Evolutionary conservation across 139 green algal species (phyloP), one percentile per base, ranked within the genome.

Genomic region (Chlamydomonas incerta): DNA sequence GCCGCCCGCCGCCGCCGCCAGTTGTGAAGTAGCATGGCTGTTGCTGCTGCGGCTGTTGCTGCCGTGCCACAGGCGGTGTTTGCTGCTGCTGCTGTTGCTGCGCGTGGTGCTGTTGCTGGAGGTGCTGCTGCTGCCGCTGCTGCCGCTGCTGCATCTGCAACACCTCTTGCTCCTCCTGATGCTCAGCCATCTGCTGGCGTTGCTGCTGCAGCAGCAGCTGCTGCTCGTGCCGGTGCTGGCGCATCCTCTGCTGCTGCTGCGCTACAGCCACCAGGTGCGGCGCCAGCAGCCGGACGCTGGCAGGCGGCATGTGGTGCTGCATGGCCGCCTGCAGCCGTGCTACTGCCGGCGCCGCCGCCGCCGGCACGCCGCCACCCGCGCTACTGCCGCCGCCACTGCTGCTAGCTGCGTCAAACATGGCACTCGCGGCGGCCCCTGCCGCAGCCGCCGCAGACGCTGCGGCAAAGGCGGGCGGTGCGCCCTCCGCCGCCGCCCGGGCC

Each of bases 211-310:
- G 69, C 21, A 4, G 55, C 24, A 34, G 66, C 66, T 21, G 9
- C 6, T 35, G 63, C 29, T 3, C 2, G 2, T 34, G 63, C 63
- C 20, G 55, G 9, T 69, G 26, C 74, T 35, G 74, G 31, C 33
- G 52, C 26, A 69, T 50, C 41, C 5, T 50, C 41, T 50, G 41
- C 41, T 50, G 41, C 41, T 50, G 41, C 41, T 50, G 41, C 8
- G 41, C 41, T 50, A 71, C 76, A 3, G 62, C 76, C 1, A 26
- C 29, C 23, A 83, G 28, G 46, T 83, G 76, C 41, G 76, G 37
- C 29, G 76, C 62, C 37, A 83, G 60, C 62, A 83, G 14, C 28
- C 20, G 37, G 26, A 62, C 76, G 35, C 76, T 73, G 37, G 60
- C 23, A 0, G 26, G n/a, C 37, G 76, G 76, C 1, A 83, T 46